These are phyloP conservation scores for Heimioporus sp. DNA, from an alignment of 768 basidiomycete species.

Conservation along the genomic window DNA sequence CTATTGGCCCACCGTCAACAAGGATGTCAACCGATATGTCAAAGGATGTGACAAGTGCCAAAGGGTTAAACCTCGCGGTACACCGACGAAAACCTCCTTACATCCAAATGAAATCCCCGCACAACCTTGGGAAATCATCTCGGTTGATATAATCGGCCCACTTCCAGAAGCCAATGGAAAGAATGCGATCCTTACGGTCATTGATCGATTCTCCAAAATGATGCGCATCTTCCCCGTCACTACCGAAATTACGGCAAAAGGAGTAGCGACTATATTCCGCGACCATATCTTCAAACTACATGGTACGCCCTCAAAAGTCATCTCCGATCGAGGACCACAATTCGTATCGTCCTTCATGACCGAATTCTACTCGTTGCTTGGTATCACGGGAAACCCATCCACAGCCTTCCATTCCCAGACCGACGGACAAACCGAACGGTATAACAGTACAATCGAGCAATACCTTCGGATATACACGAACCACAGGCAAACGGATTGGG, in stretches of 20 bases:
- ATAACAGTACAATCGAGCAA: conserved; percentile 37
- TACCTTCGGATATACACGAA: conserved; percentile 34
- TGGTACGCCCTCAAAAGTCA: neutral
- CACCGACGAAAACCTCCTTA: no score
- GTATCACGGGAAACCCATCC: neutral
- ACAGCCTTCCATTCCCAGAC: neutral
- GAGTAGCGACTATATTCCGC: neutral
- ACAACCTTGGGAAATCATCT: neutral
- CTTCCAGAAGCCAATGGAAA: neutral
- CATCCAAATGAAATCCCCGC: neutral
- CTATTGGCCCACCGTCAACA: neutral
- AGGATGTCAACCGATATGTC: neutral
- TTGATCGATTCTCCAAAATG: neutral
- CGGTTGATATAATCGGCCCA: neutral
- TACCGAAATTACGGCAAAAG: neutral
- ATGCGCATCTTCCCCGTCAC: neutral
- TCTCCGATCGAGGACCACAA: neutral
- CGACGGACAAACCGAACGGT: conserved; percentile 39
- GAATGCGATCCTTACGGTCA: neutral
- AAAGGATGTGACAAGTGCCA: neutral
- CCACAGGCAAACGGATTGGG: conserved; percentile 37
- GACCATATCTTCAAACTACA: neutral
- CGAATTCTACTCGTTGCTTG: neutral
- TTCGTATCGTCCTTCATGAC: neutral
- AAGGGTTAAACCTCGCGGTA: neutral